Conservation (phyloP, 2,329 filamentous ascomycete genomes). For the Xylariales sp. region DNA sequence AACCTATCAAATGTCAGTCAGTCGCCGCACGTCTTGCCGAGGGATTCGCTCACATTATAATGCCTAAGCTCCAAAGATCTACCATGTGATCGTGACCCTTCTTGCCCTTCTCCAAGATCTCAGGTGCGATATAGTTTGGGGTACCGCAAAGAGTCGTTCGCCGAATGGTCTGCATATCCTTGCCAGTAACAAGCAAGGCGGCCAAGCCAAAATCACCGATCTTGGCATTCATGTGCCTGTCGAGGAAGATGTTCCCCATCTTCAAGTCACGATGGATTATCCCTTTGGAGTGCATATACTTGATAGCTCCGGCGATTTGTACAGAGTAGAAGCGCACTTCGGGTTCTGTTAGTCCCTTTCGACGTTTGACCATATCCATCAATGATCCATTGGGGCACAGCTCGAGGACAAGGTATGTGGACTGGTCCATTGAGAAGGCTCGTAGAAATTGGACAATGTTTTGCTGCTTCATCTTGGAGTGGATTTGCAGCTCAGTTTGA, state of each 20-base stretch:
- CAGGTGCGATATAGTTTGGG: slow-evolving; percentile 96
- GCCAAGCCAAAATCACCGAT: slow-evolving; percentile 96
- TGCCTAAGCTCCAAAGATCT: slow-evolving; percentile 95
- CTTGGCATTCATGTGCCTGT: slow-evolving; percentile 93
- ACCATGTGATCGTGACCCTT: slow-evolving; percentile 97
- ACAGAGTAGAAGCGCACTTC: slow-evolving; percentile 92
- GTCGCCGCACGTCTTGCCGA: not conserved
- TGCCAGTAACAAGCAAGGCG: slow-evolving; percentile 84
- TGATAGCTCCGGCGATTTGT: slow-evolving; percentile 93
- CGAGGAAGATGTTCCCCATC: slow-evolving; percentile 96
- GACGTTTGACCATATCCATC: slow-evolving; percentile 94
- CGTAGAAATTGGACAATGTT: slow-evolving; percentile 95
- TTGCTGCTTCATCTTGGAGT: slow-evolving; percentile 94
- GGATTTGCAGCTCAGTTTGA: slow-evolving; percentile 87
- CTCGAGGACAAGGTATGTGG: slow-evolving; percentile 91
- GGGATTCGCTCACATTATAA: slow-evolving; percentile 73
- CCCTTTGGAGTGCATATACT: slow-evolving; percentile 93
- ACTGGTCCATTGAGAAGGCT: slow-evolving; percentile 83
- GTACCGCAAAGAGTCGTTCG: slow-evolving; percentile 94
- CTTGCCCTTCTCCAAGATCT: slow-evolving; percentile 90
- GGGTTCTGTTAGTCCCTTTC: slow-evolving; percentile 85
- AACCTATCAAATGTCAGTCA: slow-evolving; percentile 52
- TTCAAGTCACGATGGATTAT: slow-evolving; percentile 97
- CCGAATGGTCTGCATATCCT: slow-evolving; percentile 77
- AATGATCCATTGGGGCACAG: slow-evolving; percentile 93